Evolutionary conservation across 768 basidiomycete species (phyloP).

Genomic region (Amanita thiersii): DNA sequence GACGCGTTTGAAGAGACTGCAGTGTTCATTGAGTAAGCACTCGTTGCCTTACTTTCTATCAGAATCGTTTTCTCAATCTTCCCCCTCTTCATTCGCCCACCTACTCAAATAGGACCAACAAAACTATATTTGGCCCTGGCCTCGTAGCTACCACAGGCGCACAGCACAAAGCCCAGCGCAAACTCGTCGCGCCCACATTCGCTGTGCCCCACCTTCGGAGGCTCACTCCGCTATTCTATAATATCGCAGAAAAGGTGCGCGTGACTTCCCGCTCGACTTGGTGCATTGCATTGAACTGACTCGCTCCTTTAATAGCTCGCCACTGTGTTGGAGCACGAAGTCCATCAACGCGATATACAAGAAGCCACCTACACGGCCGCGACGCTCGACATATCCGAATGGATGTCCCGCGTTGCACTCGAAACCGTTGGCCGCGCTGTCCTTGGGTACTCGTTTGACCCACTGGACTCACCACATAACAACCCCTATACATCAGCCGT

Average conservation of each 20-base stretch:
- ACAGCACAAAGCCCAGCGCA: constrained; percentile 39
- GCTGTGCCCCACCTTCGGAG: constrained; percentile 35
- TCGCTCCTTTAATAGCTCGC: constrained; percentile 16
- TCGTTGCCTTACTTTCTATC: too few relatives aligned
- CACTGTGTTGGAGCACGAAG: constrained; percentile 20
- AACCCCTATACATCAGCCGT: constrained; percentile 38
- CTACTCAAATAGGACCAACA: constrained; percentile 36
- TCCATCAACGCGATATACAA: too few relatives aligned
- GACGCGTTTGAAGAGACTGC: constrained; percentile 38
- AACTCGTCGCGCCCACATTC: constrained; percentile 40
- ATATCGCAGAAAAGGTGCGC: constrained; percentile 34
- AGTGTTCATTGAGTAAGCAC: constrained; percentile 37
- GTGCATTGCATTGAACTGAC: background rate
- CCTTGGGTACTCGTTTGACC: constrained; percentile 39
- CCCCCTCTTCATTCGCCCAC: too few relatives aligned
- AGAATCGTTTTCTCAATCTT: too few relatives aligned
- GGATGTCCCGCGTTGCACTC: constrained; percentile 36
- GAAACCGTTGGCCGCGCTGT: constrained; percentile 36
- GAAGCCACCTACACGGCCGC: constrained; percentile 12
- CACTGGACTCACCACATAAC: constrained; percentile 30
- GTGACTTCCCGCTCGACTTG: background rate
- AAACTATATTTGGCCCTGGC: constrained; percentile 38
- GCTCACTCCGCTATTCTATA: constrained; percentile 35
- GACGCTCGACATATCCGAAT: constrained; percentile 37
- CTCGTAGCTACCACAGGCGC: constrained; percentile 30